Percentiles rank a stretch among this genome's conserved stretches.
phyloP scores from a whole-genome alignment of 257 asterid genomes.

The Nicotiana benthamiana region DNA sequence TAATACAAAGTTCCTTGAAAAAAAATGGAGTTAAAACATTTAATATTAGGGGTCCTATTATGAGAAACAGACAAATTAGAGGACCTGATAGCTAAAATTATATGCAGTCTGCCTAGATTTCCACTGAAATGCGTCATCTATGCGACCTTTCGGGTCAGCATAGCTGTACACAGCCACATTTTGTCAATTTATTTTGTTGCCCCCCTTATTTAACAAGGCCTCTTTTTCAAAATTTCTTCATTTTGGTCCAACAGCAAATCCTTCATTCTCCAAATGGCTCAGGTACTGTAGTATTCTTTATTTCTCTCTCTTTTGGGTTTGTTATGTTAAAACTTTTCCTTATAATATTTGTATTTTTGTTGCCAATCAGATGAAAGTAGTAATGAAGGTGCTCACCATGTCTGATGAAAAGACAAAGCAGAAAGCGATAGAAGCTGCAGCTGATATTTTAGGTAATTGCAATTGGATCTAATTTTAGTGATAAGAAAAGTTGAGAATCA shows the following conservation, averaged over 20 bases:
- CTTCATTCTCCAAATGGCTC: conserved; percentile 21
- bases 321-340: not conserved
- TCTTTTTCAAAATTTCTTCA: not conserved
- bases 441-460: conserved; percentile 52
- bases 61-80: not conserved
- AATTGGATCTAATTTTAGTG: no score
- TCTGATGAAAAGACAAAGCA: conserved; percentile 74
- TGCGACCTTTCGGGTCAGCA: not conserved
- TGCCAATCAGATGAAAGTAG: conserved; percentile 45
- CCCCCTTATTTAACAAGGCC: not conserved
- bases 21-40: not conserved
- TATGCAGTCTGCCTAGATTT: not conserved
- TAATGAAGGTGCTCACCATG: conserved; percentile 59
- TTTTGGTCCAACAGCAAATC: not conserved
- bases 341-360: not conserved
- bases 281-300: conserved; percentile 12
- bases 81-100: not conserved
- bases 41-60: not conserved
- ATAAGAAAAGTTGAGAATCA: no score
- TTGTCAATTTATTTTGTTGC: not conserved
- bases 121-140: conserved; percentile 2
- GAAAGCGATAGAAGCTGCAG: conserved; percentile 81
- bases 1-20: not conserved
- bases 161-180: not conserved
- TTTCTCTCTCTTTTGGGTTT: not conserved